A percentile compares a stretch with the other conserved stretches of the same genome.
These are phyloP conservation scores for Plantago elongata DNA, from an alignment of 257 asterid species.

Conservation along the genomic window DNA sequence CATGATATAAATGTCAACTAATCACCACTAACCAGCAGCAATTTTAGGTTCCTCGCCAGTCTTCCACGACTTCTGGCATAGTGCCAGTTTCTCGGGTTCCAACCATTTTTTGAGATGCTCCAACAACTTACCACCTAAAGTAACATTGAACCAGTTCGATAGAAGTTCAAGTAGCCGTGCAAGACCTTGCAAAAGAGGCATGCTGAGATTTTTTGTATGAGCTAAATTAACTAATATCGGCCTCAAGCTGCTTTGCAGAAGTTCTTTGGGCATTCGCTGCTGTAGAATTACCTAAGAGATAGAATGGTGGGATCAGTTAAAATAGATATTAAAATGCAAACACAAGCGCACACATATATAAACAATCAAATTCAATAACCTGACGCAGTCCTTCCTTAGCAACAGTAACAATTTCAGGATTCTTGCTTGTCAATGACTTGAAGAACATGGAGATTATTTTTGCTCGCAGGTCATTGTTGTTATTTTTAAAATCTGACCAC, in stretches of 20 bases:
- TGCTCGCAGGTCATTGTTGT: constrained; percentile 87
- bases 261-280: constrained; percentile 98
- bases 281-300: constrained; percentile 78
- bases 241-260: constrained; percentile 95
- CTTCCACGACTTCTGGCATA: constrained; percentile 97
- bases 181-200: constrained; percentile 98
- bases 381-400: constrained; percentile 99
- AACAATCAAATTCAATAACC: constrained; percentile 41
- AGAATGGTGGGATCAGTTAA: constrained; percentile 8
- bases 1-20: background rate
- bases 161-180: constrained; percentile 97
- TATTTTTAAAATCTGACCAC: constrained; percentile 98
- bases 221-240: constrained; percentile 96
- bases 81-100: constrained; percentile 97
- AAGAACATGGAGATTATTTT: constrained; percentile 96
- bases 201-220: constrained; percentile 95
- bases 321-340: background rate
- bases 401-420: constrained; percentile 91
- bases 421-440: constrained; percentile 90
- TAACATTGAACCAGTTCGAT: constrained; percentile 97
- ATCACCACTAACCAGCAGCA: constrained; percentile 80
- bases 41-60: constrained; percentile 99
- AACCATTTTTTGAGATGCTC: constrained; percentile 99
- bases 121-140: constrained; percentile 96
- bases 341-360: background rate